Evolutionary conservation across 2,329 filamentous ascomycete genomes (phyloP).

Genomic region (Diaporthe citriasiana): DNA sequence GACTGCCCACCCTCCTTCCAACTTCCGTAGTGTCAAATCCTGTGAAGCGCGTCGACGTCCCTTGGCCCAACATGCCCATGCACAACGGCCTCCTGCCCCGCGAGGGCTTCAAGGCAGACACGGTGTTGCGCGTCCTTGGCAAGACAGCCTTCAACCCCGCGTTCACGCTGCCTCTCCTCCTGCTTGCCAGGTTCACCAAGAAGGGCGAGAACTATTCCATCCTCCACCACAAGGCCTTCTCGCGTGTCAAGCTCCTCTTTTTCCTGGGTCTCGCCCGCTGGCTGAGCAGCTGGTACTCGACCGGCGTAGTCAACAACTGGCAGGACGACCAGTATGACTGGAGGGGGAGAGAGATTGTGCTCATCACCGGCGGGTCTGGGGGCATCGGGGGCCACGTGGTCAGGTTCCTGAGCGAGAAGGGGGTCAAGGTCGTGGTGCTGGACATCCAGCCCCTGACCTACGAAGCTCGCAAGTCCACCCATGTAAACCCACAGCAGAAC

Average conservation of each 20-base stretch:
- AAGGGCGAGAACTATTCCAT: conserved; percentile 69
- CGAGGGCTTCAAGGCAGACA: conserved; percentile 73
- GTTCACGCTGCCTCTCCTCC: conserved; percentile 73
- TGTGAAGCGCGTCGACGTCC: not conserved
- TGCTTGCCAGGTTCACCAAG: conserved; percentile 74
- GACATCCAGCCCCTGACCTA: conserved; percentile 76
- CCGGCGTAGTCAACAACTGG: conserved; percentile 64
- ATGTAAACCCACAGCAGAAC: not conserved
- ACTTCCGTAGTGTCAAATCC: not conserved
- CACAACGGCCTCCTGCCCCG: conserved; percentile 67
- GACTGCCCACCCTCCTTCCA: not conserved
- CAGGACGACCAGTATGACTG: conserved; percentile 71
- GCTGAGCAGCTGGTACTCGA: conserved; percentile 66
- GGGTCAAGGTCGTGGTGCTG: conserved; percentile 78
- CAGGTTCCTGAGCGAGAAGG: conserved; percentile 72
- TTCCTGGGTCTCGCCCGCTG: conserved; percentile 64
- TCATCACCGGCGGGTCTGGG: conserved; percentile 81
- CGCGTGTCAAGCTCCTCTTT: conserved; percentile 67
- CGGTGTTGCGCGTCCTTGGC: conserved; percentile 69
- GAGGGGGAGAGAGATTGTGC: conserved; percentile 75
- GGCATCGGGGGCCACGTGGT: conserved; percentile 80
- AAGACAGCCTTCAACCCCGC: conserved; percentile 75
- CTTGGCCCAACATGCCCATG: conserved; percentile 56
- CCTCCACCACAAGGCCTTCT: conserved; percentile 65
- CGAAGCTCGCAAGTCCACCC: conserved; percentile 57